Base-by-base conservation (phyloP, 768 basidiomycete species). In the Rhodosporidiobolus odoratus region DNA sequence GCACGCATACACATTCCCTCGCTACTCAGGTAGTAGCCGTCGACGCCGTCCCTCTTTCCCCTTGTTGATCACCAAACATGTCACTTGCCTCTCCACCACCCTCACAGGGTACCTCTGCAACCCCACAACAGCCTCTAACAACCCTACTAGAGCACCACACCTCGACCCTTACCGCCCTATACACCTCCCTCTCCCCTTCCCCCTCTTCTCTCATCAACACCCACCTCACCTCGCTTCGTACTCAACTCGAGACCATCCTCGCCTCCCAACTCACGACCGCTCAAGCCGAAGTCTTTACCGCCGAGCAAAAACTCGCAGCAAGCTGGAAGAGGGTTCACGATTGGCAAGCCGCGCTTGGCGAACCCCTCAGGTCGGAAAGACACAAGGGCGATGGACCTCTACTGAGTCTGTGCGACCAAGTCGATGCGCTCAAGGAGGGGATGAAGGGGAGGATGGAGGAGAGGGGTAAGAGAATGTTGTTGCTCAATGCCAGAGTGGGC, bases 311-410 rank as follows among this genome's bases (percentile, higher is more conserved):
- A 40, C 90, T 91, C 75, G 86, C 89, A 75, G 87, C 88, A 12
- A 90, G 89, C 72, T 83, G 89, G 13, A 89, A 89, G 74, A 89
- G 91, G 72, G 80, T 91, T 27, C 83, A 84, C 59, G 86, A 81
- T 85, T 32, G 85, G 85, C 32, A 89, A 85, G 0, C 81, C 89
- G 41, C 89, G 86, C 13, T 75, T 81, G 16, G 83, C 81, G 56
- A 92, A 85, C 79, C 89, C 84, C 76, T 62, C 15, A 23, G 52
- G 21, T 19, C 37, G 82, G 0, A 75, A 77, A 16, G 89, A 91
- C 67, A 80, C 87, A 23, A 75, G 86, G 65, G 61, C 35, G 58
- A 52, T 35, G 58, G 59, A 0, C 65, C 69, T 9, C 30, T 68
- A 0, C n/a, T 38, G 41, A 25, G 3, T 2, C 54, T 60, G 41